phyloP scores from a whole-genome alignment of 2,329 filamentous ascomycete species.

The Botrytis galanthina region DNA sequence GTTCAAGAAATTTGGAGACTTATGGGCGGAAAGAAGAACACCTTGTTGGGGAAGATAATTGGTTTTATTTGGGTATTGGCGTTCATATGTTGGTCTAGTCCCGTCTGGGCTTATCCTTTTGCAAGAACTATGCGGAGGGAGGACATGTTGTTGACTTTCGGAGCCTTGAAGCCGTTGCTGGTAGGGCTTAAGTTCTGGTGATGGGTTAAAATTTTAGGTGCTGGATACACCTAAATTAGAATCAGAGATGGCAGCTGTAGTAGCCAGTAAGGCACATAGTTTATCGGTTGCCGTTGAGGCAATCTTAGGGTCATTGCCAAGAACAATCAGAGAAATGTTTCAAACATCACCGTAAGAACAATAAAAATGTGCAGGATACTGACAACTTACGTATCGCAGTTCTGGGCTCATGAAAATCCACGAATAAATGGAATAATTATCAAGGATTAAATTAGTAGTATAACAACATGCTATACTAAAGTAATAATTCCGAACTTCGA shows the following conservation, averaged over 20 bases:
- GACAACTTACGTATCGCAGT: too few relatives aligned
- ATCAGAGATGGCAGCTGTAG: too few relatives aligned
- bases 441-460: too few relatives aligned
- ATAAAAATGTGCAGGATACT: not conserved
- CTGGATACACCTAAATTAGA: not conserved
- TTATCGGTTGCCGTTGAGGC: rapidly evolving
- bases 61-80: not conserved
- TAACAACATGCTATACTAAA: too few relatives aligned
- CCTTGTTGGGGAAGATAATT: not conserved
- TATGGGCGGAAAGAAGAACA: conserved; percentile 6
- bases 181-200: not conserved
- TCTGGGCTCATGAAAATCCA: too few relatives aligned
- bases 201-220: not conserved
- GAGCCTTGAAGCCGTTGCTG: not conserved
- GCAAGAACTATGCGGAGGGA: not conserved
- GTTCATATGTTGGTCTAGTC: not conserved
- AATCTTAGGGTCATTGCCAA: not conserved
- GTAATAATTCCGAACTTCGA: too few relatives aligned
- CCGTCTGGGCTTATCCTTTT: not conserved
- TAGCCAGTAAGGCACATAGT: not conserved
- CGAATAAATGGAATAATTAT: not conserved
- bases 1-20: conserved; percentile 31
- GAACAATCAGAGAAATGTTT: not conserved
- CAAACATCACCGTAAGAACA: rapidly evolving
- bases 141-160: not conserved